Conservation (phyloP, 2,329 filamentous ascomycete species). For the Helminthosporium solani region DNA sequence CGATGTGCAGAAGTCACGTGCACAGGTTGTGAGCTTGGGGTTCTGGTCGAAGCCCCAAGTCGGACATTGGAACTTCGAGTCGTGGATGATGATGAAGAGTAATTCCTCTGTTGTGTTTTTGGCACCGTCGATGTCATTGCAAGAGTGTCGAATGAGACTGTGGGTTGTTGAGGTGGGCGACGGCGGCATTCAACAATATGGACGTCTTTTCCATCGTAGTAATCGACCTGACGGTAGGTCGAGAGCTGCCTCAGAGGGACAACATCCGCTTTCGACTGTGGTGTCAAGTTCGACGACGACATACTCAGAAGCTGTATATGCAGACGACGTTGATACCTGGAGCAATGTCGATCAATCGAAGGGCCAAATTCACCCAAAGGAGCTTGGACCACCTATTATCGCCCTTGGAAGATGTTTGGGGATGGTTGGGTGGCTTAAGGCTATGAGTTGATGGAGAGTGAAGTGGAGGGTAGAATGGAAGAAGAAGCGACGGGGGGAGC, state of each 20-base stretch:
- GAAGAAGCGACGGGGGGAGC: constrained; percentile 13
- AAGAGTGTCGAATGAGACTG: neutral
- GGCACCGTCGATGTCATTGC: neutral
- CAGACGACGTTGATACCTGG: constrained; percentile 3
- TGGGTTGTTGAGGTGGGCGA: constrained; percentile 8
- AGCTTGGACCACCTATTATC: constrained; percentile 1
- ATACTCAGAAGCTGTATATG: constrained; percentile 16
- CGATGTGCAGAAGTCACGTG: constrained; percentile 6
- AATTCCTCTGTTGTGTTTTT: neutral
- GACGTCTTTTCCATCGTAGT: constrained; percentile 23
- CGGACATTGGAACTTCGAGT: neutral
- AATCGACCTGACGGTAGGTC: constrained; percentile 26
- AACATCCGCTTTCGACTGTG: neutral
- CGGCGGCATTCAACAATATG: constrained; percentile 29
- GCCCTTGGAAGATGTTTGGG: constrained; percentile 6
- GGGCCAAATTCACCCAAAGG: neutral
- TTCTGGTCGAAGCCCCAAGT: neutral
- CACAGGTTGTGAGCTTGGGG: neutral
- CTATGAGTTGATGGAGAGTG: constrained; percentile 9
- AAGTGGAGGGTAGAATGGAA: constrained; percentile 20
- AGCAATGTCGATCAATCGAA: constrained; percentile 6
- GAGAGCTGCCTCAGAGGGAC: constrained; percentile 1
- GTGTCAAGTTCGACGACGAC: constrained; percentile 18
- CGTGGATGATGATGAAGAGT: neutral
- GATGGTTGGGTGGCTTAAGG: constrained; percentile 9